Percentiles rank a stretch among this genome's conserved stretches.
phyloP scores from a whole-genome alignment of 495 filamentous ascomycete genomes.

The Xylaria intraflava region DNA sequence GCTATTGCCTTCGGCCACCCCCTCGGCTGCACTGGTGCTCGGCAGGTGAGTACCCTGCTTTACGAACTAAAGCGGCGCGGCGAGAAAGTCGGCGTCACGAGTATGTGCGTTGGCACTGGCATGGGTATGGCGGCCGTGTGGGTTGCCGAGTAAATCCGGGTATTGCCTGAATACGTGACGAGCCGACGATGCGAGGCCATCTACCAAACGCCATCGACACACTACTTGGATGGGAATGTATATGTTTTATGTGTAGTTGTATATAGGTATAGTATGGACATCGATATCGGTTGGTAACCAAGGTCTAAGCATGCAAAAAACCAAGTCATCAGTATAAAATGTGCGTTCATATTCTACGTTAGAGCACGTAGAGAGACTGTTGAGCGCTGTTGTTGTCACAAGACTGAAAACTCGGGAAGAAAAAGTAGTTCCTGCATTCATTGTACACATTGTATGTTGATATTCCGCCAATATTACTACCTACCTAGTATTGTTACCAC shows the following conservation, averaged over 20 bases:
- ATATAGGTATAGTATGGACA: background rate
- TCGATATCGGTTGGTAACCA: background rate
- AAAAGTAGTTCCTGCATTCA: too few species aligned
- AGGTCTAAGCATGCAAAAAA: too few species aligned
- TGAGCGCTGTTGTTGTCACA: too few species aligned
- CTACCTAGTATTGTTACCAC: too few species aligned
- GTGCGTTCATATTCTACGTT: too few species aligned
- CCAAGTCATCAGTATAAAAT: too few species aligned
- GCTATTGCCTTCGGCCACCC: conserved; percentile 99
- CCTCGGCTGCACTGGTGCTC: conserved; percentile 85
- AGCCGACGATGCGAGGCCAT: background rate
- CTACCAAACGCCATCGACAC: background rate
- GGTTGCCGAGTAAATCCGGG: conserved; percentile 64
- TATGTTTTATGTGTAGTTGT: background rate
- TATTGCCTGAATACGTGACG: background rate
- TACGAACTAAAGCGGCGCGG: conserved; percentile 77
- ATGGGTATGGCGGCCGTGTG: conserved; percentile 97
- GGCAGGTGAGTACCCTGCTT: conserved; percentile 87
- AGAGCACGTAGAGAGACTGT: too few species aligned
- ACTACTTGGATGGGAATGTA: background rate
- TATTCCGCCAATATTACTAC: too few species aligned
- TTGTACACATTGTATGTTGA: too few species aligned
- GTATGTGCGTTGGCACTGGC: conserved; percentile 95
- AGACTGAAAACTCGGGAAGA: too few species aligned
- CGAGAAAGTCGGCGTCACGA: conserved; percentile 82